phyloP scores from a whole-genome alignment of 2,329 filamentous ascomycete species.

The Scedosporium aurantiacum region DNA sequence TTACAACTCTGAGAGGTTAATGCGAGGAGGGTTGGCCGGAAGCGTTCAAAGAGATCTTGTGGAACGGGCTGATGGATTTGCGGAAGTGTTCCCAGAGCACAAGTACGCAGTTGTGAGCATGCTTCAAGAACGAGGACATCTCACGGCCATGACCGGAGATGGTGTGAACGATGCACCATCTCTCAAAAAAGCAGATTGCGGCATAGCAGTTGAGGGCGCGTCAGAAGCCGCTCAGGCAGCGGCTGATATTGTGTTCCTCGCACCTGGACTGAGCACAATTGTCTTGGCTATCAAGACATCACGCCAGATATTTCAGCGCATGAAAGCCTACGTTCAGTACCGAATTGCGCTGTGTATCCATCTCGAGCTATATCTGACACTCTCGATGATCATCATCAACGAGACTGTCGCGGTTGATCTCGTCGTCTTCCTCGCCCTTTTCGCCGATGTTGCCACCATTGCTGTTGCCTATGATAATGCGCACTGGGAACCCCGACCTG shows the following conservation, averaged over 20 bases:
- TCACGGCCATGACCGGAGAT: slow-evolving; percentile 68
- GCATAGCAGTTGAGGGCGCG: slow-evolving; percentile 62
- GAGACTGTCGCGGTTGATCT: slow-evolving; percentile 63
- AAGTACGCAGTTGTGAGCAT: slow-evolving; percentile 69
- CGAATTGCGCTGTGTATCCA: slow-evolving; percentile 66
- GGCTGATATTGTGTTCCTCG: slow-evolving; percentile 65
- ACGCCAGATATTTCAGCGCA: slow-evolving; percentile 66
- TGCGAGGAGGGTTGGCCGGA: slow-evolving; percentile 63
- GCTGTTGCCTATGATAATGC: slow-evolving; percentile 72
- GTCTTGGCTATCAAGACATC: slow-evolving; percentile 64
- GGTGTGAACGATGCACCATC: slow-evolving; percentile 67
- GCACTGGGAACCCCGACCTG: slow-evolving; percentile 61
- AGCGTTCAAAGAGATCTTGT: slow-evolving; percentile 66
- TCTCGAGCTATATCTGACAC: slow-evolving; percentile 65
- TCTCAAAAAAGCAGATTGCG: slow-evolving; percentile 63
- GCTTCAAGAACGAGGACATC: slow-evolving; percentile 61
- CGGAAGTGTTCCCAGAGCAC: slow-evolving; percentile 65
- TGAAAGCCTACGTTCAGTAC: slow-evolving; percentile 70
- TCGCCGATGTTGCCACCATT: slow-evolving; percentile 69
- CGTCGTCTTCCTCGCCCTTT: slow-evolving; percentile 69
- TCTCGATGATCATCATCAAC: slow-evolving; percentile 70
- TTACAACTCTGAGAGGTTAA: slow-evolving; percentile 69
- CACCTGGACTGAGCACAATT: slow-evolving; percentile 60
- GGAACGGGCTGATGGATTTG: slow-evolving; percentile 63
- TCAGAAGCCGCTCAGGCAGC: slow-evolving; percentile 63